Evolutionary conservation across 345 rosid genomes (phyloP).

Genomic region (Xanthoceras sorbifolium): DNA sequence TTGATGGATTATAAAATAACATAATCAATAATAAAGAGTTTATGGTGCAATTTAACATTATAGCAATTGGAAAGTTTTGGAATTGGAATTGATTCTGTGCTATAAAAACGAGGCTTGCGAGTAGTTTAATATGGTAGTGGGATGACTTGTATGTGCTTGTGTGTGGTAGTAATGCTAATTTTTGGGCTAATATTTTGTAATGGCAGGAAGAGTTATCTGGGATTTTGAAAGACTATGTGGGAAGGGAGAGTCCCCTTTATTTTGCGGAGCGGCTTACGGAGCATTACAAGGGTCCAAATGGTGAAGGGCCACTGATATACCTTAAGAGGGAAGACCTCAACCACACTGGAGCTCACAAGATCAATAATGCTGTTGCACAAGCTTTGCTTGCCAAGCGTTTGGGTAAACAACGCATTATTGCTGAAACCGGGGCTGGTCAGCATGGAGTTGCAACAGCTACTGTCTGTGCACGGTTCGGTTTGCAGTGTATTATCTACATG

Average conservation of each 20-base stretch:
- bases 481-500: conserved; percentile 83
- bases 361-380: conserved; percentile 90
- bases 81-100: neutral
- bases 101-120: neutral
- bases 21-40: neutral
- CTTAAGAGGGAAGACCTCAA: conserved; percentile 97
- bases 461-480: conserved; percentile 84
- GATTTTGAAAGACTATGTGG: conserved; percentile 91
- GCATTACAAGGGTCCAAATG: conserved; percentile 72
- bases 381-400: conserved; percentile 82
- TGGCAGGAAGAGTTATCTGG: conserved; percentile 70
- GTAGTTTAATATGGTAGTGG: neutral
- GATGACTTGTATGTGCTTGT: neutral
- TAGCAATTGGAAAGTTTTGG: neutral
- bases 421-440: conserved; percentile 97
- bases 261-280: conserved; percentile 85
- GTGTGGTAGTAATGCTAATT: neutral
- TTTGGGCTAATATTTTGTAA: neutral
- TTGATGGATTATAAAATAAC: neutral
- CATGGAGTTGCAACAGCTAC: conserved; percentile 98
- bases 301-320: conserved; percentile 85
- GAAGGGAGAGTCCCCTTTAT: conserved; percentile 87
- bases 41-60: neutral
- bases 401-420: conserved; percentile 84
- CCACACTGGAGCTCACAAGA: conserved; percentile 96